Percentiles rank a stretch among this genome's conserved stretches.
phyloP scores from a whole-genome alignment of 768 basidiomycete genomes.

The Boletus bicolor region DNA sequence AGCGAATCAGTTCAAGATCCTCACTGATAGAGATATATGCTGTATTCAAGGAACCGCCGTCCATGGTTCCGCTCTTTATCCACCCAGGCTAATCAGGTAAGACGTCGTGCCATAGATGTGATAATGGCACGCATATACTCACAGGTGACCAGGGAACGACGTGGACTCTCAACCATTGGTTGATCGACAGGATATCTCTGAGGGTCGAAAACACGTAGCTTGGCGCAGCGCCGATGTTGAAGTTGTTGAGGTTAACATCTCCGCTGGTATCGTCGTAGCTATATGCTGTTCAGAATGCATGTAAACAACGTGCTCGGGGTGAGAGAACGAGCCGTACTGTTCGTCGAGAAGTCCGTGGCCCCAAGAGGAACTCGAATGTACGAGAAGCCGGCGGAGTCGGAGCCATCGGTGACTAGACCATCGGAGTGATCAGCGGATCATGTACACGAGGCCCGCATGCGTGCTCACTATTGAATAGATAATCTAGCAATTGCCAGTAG shows the following conservation, averaged over 20 bases:
- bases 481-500: constrained; percentile 57
- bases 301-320: constrained; percentile 1
- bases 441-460: background rate
- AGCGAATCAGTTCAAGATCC: constrained; percentile 18
- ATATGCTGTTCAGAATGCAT: constrained; percentile 42
- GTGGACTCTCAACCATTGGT: constrained; percentile 51
- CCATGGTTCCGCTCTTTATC: constrained; percentile 75
- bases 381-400: constrained; percentile 61
- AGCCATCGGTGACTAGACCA: constrained; percentile 51
- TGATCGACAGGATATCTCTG: constrained; percentile 59
- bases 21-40: constrained; percentile 47
- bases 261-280: constrained; percentile 62
- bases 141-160: constrained; percentile 76
- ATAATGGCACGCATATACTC: constrained; percentile 18
- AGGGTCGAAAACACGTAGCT: constrained; percentile 62
- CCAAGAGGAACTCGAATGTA: constrained; percentile 71
- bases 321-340: constrained; percentile 34
- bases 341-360: constrained; percentile 69
- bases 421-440: background rate
- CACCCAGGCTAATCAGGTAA: constrained; percentile 56
- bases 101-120: background rate
- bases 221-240: constrained; percentile 57
- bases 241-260: constrained; percentile 55
- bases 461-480: constrained; percentile 48
- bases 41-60: constrained; percentile 57